Percentiles rank a stretch among this genome's conserved stretches.
phyloP scores from a whole-genome alignment of 306 rosid genomes.

The Prunus campanulata region DNA sequence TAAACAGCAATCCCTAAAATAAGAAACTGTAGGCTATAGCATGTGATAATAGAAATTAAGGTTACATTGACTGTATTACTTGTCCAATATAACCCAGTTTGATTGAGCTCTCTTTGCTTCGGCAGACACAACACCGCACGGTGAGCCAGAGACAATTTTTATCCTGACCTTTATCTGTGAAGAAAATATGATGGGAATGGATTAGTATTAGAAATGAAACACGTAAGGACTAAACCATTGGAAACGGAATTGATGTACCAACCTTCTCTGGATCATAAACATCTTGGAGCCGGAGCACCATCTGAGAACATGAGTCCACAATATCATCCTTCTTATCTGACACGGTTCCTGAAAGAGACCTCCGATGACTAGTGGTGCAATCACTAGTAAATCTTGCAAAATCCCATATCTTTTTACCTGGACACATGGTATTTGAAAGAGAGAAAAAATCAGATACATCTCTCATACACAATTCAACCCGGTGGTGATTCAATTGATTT shows the following conservation, averaged over 20 bases:
- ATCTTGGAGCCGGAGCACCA: constrained; percentile 79
- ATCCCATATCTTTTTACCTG: constrained; percentile 70
- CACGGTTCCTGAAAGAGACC: constrained; percentile 50
- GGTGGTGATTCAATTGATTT: neutral
- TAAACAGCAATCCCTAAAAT: neutral
- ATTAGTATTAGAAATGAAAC: constrained; percentile 16
- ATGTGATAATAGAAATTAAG: constrained; percentile 17
- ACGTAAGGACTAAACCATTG: constrained; percentile 1
- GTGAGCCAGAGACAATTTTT: constrained; percentile 58
- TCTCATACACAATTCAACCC: neutral
- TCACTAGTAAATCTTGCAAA: constrained; percentile 68
- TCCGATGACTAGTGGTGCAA: constrained; percentile 57
- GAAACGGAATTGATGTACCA: constrained; percentile 17
- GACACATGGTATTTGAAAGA: constrained; percentile 15
- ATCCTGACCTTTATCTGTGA: constrained; percentile 77
- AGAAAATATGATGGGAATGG: constrained; percentile 19
- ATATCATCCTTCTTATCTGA: constrained; percentile 74
- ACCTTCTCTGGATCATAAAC: constrained; percentile 87
- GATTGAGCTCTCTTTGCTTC: constrained; percentile 85
- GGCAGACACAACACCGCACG: constrained; percentile 68
- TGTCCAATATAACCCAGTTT: constrained; percentile 95
- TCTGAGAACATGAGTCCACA: constrained; percentile 75
- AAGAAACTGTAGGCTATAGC: neutral
- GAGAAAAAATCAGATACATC: neutral
- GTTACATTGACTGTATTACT: constrained; percentile 45